Evolutionary conservation across 768 basidiomycete genomes (phyloP).

Genomic region (Boletus subcaerulescens): DNA sequence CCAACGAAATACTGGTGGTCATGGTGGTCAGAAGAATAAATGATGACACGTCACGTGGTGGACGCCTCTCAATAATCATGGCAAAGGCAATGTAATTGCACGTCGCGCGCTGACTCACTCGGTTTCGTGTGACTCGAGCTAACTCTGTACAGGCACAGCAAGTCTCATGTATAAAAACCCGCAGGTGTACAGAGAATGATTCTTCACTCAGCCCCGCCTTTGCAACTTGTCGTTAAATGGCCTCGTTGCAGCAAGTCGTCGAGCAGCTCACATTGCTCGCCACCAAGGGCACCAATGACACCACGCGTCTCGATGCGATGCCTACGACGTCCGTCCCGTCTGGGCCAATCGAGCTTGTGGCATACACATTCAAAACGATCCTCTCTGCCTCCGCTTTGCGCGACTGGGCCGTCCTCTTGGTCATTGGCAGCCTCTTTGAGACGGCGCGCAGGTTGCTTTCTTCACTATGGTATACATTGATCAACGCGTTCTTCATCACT

Average conservation of each 20-base stretch:
- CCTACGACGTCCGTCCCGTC: constrained; percentile 7
- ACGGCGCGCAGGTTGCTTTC: constrained; percentile 48
- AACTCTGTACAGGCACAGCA: too few species aligned
- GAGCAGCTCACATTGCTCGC: constrained; percentile 28
- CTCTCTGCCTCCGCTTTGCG: constrained; percentile 53
- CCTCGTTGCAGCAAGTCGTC: constrained; percentile 29
- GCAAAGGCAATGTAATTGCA: too few species aligned
- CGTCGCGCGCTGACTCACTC: too few species aligned
- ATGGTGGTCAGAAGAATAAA: neutral
- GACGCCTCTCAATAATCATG: too few species aligned
- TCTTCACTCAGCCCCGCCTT: neutral
- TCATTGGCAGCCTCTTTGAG: constrained; percentile 63
- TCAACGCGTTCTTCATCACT: constrained; percentile 59
- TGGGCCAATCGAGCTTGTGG: constrained; percentile 26
- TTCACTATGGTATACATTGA: constrained; percentile 40
- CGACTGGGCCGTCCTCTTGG: constrained; percentile 63
- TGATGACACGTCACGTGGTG: too few species aligned
- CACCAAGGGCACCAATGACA: constrained; percentile 12
- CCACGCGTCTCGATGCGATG: constrained; percentile 13
- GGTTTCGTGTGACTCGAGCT: too few species aligned
- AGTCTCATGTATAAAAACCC: too few species aligned
- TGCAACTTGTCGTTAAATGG: constrained; percentile 17
- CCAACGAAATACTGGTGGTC: constrained; percentile 44
- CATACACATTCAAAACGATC: constrained; percentile 42
- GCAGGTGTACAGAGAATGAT: neutral